phyloP scores from a whole-genome alignment of 2,329 filamentous ascomycete genomes.

The Pseudopithomyces chartarum region DNA sequence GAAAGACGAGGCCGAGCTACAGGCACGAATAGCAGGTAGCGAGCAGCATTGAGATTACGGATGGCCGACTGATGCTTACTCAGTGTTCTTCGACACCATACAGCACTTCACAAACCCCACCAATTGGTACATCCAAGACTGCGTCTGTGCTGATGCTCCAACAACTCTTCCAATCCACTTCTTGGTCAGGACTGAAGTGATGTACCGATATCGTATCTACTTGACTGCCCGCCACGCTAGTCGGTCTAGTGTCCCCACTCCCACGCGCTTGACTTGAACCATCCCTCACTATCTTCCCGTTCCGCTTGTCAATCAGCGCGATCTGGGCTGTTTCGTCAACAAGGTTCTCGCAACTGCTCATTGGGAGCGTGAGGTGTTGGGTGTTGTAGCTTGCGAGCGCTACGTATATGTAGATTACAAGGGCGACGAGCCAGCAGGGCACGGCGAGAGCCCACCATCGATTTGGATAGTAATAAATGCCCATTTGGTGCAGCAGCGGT shows the following conservation, averaged over 20 bases:
- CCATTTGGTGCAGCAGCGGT: slow-evolving; percentile 87
- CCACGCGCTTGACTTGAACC: slow-evolving; percentile 24
- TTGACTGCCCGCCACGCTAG: slow-evolving; percentile 44
- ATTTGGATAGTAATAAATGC: slow-evolving; percentile 96
- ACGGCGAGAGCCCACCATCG: slow-evolving; percentile 97
- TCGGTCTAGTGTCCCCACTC: slow-evolving; percentile 47
- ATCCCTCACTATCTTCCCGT: slow-evolving; percentile 60
- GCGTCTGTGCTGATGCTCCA: slow-evolving; percentile 96
- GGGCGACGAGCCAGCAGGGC: slow-evolving; percentile 86
- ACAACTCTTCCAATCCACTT: slow-evolving; percentile 74
- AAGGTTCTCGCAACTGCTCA: slow-evolving; percentile 82
- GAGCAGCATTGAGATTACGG: not conserved
- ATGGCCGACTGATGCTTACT: not conserved
- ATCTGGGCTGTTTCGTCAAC: slow-evolving; percentile 89
- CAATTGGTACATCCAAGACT: slow-evolving; percentile 94
- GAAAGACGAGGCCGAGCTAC: not conserved
- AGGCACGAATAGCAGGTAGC: not conserved
- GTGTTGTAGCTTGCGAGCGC: slow-evolving; percentile 91
- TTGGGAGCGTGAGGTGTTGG: slow-evolving; percentile 80
- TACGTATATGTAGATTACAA: slow-evolving; percentile 89
- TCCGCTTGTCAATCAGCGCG: slow-evolving; percentile 73
- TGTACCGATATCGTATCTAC: slow-evolving; percentile 37
- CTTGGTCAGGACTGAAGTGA: slow-evolving; percentile 45
- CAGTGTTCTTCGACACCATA: slow-evolving; percentile 65
- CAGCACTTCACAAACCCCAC: slow-evolving; percentile 91